Base-by-base conservation (phyloP, 306 rosid genomes). In the Hippophae gyantsensis region DNA sequence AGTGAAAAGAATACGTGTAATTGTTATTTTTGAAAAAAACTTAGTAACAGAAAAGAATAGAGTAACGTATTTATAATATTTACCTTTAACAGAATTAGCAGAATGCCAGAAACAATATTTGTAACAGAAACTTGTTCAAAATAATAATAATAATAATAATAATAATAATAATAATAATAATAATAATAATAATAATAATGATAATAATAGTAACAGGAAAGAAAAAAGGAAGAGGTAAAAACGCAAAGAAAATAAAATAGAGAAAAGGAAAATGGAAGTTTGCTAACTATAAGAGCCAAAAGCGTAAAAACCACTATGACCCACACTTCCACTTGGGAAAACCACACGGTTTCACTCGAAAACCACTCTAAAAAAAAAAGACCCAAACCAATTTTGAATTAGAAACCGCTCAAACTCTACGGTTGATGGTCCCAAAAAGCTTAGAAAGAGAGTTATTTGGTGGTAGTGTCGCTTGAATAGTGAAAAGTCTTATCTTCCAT, bases 301-400 rank as follows among this genome's bases (percentile, higher is more conserved):
- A 62, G 51, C 13, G 13, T 10, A 56, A 55, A 81, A 77, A 76
- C 82, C 66, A 9, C 76, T 13, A 54, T 73, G 51, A 43, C 75
- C 93, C 38, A 18, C 90, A 77, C 80, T 57, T 67, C 38, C 78
- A 81, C 76, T 69, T 68, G 46, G 32, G 43, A 64, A 68, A 69
- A 69, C 95, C 92, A 84, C 94, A 71, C 89, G 85, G 13, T 76
- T 74, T 79, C 75, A 18, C 60, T 66, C 42, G 32, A 9, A 66
- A 76, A 77, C 77, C 60, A 48, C 77, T 54, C 56, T 63, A 57
- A 9, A 38, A 18, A 27, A 42, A 57, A 13, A 54, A 14, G 10
- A 32, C 38, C 38, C 38, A 32, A 18, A 32, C 38, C 4, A 0
- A 32, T 32, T 32, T 32, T 32, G 38, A 32, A 32, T 4, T 32